Evolutionary conservation across 176 grass and related monocot genomes (phyloP), one percentile per base, ranked within the genome.

Genomic region (Rhynchospora pubera): DNA sequence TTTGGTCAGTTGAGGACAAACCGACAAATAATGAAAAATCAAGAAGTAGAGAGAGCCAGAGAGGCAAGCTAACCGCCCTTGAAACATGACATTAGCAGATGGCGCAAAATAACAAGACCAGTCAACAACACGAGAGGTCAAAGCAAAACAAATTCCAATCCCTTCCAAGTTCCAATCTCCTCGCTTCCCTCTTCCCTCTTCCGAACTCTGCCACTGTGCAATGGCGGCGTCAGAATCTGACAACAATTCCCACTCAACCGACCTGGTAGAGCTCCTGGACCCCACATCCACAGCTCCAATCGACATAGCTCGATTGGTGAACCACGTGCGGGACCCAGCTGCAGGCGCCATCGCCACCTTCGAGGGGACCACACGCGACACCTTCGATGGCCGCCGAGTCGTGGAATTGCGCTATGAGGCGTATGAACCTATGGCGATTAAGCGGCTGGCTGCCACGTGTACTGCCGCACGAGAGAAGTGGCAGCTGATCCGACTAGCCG

Each of bases 331-430:
- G 51, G 88, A 97, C 87, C 85, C 89, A 12, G 87, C 88, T 0
- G 91, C 94, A 14, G 94, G 94, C 32, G 94, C 94, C 79, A 92
- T 97, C 86, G 91, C 94, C 7, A 97, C 94, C 43, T 97, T 97
- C 85, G 91, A 97, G 81, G 94, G 94, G 23, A 94, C 91, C 16
- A 94, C 94, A 4, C 90, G 91, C 42, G 90, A 92, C 91, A 78
- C 84, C 90, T 97, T 97, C 88, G 88, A 76, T 6, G 94, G 91
- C 63, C 77, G 86, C 79, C 91, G 90, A 28, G 94, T 94, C 15
- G 84, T 97, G 68, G 94, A 97, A 88, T 90, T 97, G 75, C 88
- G 90, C 0, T 94, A 97, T 85, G 94, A 97, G 86, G 94, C 94
- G 23, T 97, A 97, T 80, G 85, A 72, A 15, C 68, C 88, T 43